Evolutionary conservation across 1,284 basidiomycete species (phyloP).

Genomic region (Taiwanofungus camphoratus): DNA sequence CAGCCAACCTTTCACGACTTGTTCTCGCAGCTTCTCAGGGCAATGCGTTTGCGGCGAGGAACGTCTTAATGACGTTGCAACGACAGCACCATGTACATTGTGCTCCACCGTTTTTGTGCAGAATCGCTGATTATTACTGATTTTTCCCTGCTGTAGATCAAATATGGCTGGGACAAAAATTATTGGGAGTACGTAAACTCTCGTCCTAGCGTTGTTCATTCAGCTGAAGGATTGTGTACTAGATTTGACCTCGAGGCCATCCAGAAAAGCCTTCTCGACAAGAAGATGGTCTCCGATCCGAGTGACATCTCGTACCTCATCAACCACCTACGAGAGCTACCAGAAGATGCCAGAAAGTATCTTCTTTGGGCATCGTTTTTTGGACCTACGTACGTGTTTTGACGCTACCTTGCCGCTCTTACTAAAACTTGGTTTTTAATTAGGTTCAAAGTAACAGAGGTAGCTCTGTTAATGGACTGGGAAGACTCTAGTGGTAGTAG

Average conservation of each 20-base stretch:
- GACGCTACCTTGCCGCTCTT: background rate
- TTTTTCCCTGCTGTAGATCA: conserved; percentile 36
- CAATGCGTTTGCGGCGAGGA: conserved; percentile 62
- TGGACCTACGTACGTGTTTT: conserved; percentile 49
- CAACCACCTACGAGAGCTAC: conserved; percentile 53
- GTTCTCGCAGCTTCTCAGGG: conserved; percentile 54
- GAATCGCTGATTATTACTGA: background rate
- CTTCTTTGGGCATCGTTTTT: conserved; percentile 67
- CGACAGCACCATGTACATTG: conserved; percentile 46
- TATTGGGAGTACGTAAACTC: conserved; percentile 57
- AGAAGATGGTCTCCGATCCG: conserved; percentile 46
- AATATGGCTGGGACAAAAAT: conserved; percentile 55
- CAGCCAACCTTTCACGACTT: conserved; percentile 45
- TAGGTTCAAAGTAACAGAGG: conserved; percentile 67
- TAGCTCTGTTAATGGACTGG: conserved; percentile 66
- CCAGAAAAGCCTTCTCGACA: conserved; percentile 45
- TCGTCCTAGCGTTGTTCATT: background rate
- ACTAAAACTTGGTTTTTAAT: conserved; percentile 3
- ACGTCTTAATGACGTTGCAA: conserved; percentile 52
- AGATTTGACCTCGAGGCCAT: conserved; percentile 53
- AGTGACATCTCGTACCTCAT: conserved; percentile 58
- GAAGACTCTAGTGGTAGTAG: conserved; percentile 46
- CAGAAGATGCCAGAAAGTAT: conserved; percentile 58
- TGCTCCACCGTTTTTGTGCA: background rate
- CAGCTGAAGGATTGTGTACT: background rate